Base-by-base conservation (phyloP, 2,329 filamentous ascomycete genomes). In the Seiridium cupressi region DNA sequence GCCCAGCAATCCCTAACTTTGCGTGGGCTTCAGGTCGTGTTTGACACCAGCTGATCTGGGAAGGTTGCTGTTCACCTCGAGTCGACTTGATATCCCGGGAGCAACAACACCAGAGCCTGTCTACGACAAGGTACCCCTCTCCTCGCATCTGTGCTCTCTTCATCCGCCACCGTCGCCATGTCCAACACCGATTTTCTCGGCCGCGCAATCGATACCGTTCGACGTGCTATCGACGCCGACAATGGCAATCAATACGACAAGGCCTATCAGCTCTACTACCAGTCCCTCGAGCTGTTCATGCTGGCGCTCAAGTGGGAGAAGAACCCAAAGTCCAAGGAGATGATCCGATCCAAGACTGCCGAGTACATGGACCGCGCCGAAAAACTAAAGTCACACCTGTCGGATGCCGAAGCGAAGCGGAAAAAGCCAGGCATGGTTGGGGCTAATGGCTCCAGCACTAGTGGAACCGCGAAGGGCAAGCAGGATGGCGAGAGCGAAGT, bases 271-370 rank as follows among this genome's bases (percentile, higher is more conserved):
- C 84, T 90, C 64, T 99, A 99, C 85, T 97, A 97, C 81, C 89
- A 92, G 68, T 89, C 94, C 56, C 90, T 99, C 68, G 94, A 99
- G 79, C 87, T 98, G 61, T 99, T 98, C 83, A 97, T 99, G 91
- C 90, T 98, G 63, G 95, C 95, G 40, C 84, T 99, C 62, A 99
- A 99, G 83, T 99, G 94, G 94, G 95, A 99, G 81, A 99, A 98
- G 85, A 98, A 97, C 79, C 88, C 91, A 64, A 94, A 93, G 69
- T 93, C 92, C 65, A 98, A 98, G 82, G 93, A 96, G 73, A 96
- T 97, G 86, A 97, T 99, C 76, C 90, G 95, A 68, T 88, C 91
- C 69, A 98, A 98, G 81, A 93, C 93, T 26, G 91, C 84, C 69
- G 94, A 97, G 74, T 99, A 99, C 82, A 97, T 99, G 90, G 94